Percentiles rank a stretch among this genome's conserved stretches.
These are phyloP conservation scores for Macrophomina tecta DNA, from an alignment of 2,329 filamentous ascomycete species.

Conservation along the genomic window DNA sequence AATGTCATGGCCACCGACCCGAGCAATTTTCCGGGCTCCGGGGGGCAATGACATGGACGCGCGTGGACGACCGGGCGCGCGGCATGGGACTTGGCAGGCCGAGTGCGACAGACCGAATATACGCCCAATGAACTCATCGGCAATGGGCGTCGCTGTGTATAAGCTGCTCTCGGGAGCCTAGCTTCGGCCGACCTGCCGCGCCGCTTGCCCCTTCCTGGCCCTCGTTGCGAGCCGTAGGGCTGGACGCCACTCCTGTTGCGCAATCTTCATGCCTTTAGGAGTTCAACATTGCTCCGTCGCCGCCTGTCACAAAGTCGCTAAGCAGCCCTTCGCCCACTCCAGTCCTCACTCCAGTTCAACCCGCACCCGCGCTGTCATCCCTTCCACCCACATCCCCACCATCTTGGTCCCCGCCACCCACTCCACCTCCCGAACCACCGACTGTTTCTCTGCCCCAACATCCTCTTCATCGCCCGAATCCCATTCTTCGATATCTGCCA, in stretches of 20 bases:
- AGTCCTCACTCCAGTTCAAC: slow-evolving; percentile 59
- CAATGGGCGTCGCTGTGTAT: slow-evolving; percentile 7
- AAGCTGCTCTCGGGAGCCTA: not conserved
- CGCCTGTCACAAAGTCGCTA: slow-evolving; percentile 19
- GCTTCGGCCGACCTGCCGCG: slow-evolving; percentile 14
- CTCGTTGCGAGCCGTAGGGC: slow-evolving; percentile 8
- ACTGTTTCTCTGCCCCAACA: slow-evolving; percentile 40
- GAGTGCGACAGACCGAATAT: not conserved
- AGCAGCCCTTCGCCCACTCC: slow-evolving; percentile 15
- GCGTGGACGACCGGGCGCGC: not conserved
- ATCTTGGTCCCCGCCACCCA: slow-evolving; percentile 79
- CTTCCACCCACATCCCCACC: slow-evolving; percentile 83
- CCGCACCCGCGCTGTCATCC: slow-evolving; percentile 70
- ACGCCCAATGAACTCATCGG: not conserved
- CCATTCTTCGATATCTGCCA: slow-evolving; percentile 59
- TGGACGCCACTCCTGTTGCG: slow-evolving; percentile 10
- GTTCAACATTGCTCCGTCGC: slow-evolving; percentile 1
- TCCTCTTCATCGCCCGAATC: slow-evolving; percentile 50
- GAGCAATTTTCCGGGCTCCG: too few relatives aligned
- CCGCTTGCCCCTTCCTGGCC: slow-evolving; percentile 3
- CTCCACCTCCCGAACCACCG: slow-evolving; percentile 76
- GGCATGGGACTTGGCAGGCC: slow-evolving; percentile 1
- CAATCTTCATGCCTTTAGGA: not conserved
- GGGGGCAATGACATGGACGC: slow-evolving; percentile 1
- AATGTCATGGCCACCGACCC: not conserved